Evolutionary conservation across 345 rosid genomes (phyloP), one percentile per base, ranked within the genome.

Genomic region (Ricinus communis): DNA sequence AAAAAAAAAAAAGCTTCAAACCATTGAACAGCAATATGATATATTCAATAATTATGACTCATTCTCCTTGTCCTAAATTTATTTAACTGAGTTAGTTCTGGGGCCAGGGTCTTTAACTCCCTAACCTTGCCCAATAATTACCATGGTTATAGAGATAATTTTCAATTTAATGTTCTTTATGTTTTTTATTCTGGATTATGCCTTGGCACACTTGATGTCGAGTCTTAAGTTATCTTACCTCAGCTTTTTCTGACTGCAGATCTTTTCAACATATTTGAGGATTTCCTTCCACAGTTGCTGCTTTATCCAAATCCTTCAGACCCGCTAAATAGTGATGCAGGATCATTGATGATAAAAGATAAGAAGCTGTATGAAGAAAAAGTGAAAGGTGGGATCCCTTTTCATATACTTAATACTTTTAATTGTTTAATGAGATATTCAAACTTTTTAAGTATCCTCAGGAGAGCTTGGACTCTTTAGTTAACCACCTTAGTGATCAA

Each of bases 251-350:
- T 72, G 49, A 33, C 36, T 72, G 77, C 71, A 75, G 85, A 77
- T 81, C 81, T 81, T 52, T 27, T 78, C 57, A 81, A 81, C 41
- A 68, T 78, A 38, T 81, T 81, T 55, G 85, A 81, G 59, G 78
- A 75, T 60, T 81, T 81, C 72, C 80, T 81, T 62, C 85, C 82
- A 4, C 85, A 78, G 62, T 70, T 81, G 15, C 66, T 81, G 47
- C 75, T 81, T 21, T 81, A 81, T 54, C 85, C 85, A 21, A 81
- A 81, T 21, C 82, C 80, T 63, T 71, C 77, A 40, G 82, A 81
- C 53, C 82, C 82, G 21, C 71, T 81, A 38, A 81, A 81, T 56
- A 75, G 77, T 69, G 85, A 81, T 16, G 82, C 85, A 41, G 82
- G 82, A 11, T 78, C 85, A 2, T 54, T 78, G 45, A 81, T 78